Percentiles rank a stretch among this genome's conserved stretches.
These are phyloP conservation scores for Mortierella sp. DNA, from an alignment of 371 early-diverging fungal genomes.

Conservation along the genomic window DNA sequence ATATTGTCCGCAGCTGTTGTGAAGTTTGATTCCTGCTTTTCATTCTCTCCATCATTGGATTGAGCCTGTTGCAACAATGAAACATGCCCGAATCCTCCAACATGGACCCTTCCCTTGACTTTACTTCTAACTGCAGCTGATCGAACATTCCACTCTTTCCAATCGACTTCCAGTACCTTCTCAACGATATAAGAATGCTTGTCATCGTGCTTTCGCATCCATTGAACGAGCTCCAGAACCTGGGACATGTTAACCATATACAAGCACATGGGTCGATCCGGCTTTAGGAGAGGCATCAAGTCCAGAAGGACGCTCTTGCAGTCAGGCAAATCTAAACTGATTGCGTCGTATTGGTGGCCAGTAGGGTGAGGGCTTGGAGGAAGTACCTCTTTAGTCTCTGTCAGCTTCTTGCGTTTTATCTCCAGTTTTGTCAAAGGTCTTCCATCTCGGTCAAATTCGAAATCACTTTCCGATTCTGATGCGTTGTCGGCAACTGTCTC, in stretches of 20 bases:
- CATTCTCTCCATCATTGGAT: background rate
- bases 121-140: constrained; percentile 70
- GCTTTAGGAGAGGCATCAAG: constrained; percentile 62
- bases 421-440: constrained; percentile 23
- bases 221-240: constrained; percentile 69
- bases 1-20: constrained; percentile 42
- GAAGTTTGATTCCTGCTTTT: constrained; percentile 1
- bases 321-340: constrained; percentile 80
- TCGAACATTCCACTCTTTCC: constrained; percentile 81
- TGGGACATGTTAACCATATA: constrained; percentile 87
- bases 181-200: constrained; percentile 59
- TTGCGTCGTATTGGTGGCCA: constrained; percentile 69
- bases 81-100: constrained; percentile 44
- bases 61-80: constrained; percentile 9
- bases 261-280: constrained; percentile 76
- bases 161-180: constrained; percentile 72
- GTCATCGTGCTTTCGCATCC: constrained; percentile 54
- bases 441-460: constrained; percentile 3
- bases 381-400: constrained; percentile 17
- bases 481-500: constrained; percentile 5
- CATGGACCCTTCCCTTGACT: constrained; percentile 46
- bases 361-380: constrained; percentile 44
- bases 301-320: constrained; percentile 66
- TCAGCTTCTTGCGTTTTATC: constrained; percentile 19
- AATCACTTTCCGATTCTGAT: constrained; percentile 8